Base-by-base conservation (phyloP, 2,329 filamentous ascomycete genomes). In the Gaeumannomyces sp. region DNA sequence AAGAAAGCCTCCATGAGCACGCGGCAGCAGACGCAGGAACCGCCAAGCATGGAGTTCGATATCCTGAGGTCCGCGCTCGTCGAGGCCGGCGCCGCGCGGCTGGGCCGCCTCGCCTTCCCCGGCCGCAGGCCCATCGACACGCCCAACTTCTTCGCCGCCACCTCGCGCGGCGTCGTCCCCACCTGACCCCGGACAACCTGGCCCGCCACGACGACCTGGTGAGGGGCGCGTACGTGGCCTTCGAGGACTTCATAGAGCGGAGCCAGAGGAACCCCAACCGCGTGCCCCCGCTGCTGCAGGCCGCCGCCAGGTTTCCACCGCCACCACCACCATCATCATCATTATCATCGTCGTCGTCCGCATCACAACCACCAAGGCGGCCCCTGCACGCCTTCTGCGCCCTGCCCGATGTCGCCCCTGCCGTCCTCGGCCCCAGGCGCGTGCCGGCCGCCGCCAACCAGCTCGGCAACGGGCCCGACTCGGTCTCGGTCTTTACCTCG, bases 121-220 rank as follows among this genome's bases (percentile, higher is more conserved):
- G 86, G 77, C 58, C 83, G 90, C 66, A 85, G 82, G 67, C 76
- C 83, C n/a, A 82, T 97, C 68, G 80, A 90, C 27, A 99, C 95
- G 35, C 95, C 95, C 59, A 89, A 90, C 73, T 96, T 90, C 75
- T 79, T 97, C 66, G 89, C 87, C 62, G 81, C 90, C 69, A 90
- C 91, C 3, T 97, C 95, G 45, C 85, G 95, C 71, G 95, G 95
- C 28, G 86, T 85, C 1, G 80, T 98, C 50, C 93, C 95, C 95
- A 99, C 78, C 78, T 99, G 68, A 91, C 93, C 3, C 93, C 93
- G 56, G 95, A 99, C 79, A 90, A 90, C 67, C 81, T 95, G 69
- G 75, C 78, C 57, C 88, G 86, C 64, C 81, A 89, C 71, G 29
- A 53, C 35, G 87, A 88, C 1, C 74, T 83, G 6, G 81, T 96